Percentiles rank a stretch among this genome's conserved stretches.
Evolutionary conservation across 1,284 basidiomycete genomes (phyloP).

Genomic region (Earliella scabrosa): DNA sequence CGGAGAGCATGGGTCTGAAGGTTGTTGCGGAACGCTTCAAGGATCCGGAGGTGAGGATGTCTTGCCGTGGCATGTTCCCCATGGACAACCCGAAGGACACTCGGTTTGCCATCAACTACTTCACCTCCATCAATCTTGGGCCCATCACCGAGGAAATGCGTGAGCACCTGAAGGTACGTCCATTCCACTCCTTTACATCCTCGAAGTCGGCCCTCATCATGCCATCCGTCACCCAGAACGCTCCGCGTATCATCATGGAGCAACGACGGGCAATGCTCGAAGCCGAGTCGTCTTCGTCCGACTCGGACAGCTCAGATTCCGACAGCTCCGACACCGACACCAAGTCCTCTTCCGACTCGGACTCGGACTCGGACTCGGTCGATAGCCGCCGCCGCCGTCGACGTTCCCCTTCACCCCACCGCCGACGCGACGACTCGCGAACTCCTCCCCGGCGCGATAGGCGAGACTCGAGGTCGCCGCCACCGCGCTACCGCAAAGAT

Average conservation of each 20-base stretch:
- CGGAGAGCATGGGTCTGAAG: conserved; percentile 92
- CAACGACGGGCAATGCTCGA: conserved; percentile 87
- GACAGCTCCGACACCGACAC: conserved; percentile 44
- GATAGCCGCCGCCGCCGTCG: conserved; percentile 33
- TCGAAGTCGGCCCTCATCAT: conserved; percentile 1
- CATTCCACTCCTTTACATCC: conserved; percentile 4
- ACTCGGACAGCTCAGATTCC: conserved; percentile 43
- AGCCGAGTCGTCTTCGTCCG: conserved; percentile 70
- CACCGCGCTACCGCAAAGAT: conserved; percentile 34
- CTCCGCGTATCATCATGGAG: conserved; percentile 89
- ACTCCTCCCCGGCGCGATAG: conserved; percentile 26
- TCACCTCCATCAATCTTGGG: conserved; percentile 93
- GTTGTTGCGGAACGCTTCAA: conserved; percentile 84
- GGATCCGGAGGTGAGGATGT: conserved; percentile 79
- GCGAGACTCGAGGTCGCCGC: conserved; percentile 20
- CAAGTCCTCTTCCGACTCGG: conserved; percentile 34
- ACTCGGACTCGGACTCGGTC: conserved; percentile 30
- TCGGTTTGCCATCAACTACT: conserved; percentile 97
- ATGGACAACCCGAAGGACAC: conserved; percentile 97
- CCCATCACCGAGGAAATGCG: conserved; percentile 95
- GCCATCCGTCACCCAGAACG: conserved; percentile 63
- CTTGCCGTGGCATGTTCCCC: conserved; percentile 90
- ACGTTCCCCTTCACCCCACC: conserved; percentile 38
- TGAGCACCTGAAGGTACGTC: conserved; percentile 86
- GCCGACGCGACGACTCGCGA: conserved; percentile 26